These are phyloP conservation scores for Aspergillus versicolor DNA, from an alignment of 2,329 filamentous ascomycete genomes.

Conservation along the genomic window DNA sequence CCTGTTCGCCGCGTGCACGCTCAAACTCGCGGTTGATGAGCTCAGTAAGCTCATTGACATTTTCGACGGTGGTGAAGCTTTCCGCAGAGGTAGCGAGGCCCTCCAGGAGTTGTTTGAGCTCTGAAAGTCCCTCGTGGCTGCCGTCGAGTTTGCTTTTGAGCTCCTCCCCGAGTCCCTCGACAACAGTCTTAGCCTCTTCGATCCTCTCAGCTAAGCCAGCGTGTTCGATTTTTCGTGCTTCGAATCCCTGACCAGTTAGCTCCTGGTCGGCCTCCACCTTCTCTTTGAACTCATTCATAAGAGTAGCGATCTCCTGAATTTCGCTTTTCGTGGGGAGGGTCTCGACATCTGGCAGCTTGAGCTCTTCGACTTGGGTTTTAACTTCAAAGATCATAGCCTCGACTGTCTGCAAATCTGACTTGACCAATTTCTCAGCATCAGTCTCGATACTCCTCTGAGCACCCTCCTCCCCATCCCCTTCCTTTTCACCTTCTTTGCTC, in stretches of 20 bases:
- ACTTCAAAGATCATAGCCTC: conserved; percentile 81
- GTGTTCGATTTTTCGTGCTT: conserved; percentile 81
- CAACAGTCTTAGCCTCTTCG: conserved; percentile 70
- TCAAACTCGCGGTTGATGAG: conserved; percentile 85
- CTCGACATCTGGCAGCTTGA: conserved; percentile 69
- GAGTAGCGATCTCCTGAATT: conserved; percentile 65
- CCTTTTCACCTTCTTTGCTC: conserved; percentile 44
- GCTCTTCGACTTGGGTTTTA: conserved; percentile 72
- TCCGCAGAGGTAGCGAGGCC: conserved; percentile 63
- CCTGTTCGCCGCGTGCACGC: conserved; percentile 75
- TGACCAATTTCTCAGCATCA: conserved; percentile 65
- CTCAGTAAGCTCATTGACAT: conserved; percentile 69
- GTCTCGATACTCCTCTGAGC: conserved; percentile 23
- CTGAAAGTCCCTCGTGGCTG: conserved; percentile 65
- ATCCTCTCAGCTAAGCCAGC: conserved; percentile 75
- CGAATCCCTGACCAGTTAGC: conserved; percentile 73
- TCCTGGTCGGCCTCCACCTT: conserved; percentile 67
- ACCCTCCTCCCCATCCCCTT: conserved; percentile 15
- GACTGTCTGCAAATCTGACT: conserved; percentile 78
- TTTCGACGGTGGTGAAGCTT: conserved; percentile 51
- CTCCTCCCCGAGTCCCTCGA: conserved; percentile 76
- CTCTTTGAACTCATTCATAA: conserved; percentile 67
- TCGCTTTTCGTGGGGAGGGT: conserved; percentile 75
- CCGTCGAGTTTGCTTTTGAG: conserved; percentile 75
- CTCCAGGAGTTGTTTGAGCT: conserved; percentile 61